Conservation (phyloP, 2,329 filamentous ascomycete species). For the Neocatenulostroma microsporum region DNA sequence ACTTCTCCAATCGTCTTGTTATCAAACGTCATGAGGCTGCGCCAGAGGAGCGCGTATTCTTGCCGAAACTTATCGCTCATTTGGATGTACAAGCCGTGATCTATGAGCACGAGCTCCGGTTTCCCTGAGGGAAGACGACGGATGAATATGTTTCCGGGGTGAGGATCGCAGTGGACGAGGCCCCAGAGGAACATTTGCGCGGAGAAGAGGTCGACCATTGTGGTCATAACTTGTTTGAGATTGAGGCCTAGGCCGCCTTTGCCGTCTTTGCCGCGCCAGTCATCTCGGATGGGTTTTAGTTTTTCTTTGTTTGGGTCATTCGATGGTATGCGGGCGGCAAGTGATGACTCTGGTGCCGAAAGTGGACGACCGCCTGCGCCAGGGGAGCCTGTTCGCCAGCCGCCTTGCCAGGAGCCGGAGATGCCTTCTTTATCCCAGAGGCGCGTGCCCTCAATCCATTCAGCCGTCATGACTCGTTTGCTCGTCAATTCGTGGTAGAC, state of each 20-base stretch:
- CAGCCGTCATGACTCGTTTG: constrained; percentile 79
- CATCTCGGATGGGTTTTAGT: constrained; percentile 71
- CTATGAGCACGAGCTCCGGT: constrained; percentile 87
- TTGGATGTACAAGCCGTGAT: constrained; percentile 92
- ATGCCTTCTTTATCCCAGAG: constrained; percentile 87
- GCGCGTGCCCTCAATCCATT: constrained; percentile 94
- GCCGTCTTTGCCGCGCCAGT: constrained; percentile 65
- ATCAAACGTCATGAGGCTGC: constrained; percentile 86
- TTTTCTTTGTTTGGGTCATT: constrained; percentile 49
- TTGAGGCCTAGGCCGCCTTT: constrained; percentile 77
- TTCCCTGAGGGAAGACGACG: constrained; percentile 73
- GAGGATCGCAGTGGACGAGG: constrained; percentile 89
- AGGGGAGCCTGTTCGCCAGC: constrained; percentile 65
- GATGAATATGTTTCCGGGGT: constrained; percentile 96
- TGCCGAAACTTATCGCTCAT: constrained; percentile 77
- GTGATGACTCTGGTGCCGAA: constrained; percentile 35
- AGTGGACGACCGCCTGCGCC: constrained; percentile 64
- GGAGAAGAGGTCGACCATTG: constrained; percentile 93
- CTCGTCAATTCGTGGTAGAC: constrained; percentile 78
- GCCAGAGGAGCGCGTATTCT: constrained; percentile 89
- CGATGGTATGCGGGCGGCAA: constrained; percentile 21
- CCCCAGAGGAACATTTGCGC: constrained; percentile 98
- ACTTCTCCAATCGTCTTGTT: constrained; percentile 68
- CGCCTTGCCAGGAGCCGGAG: constrained; percentile 68
- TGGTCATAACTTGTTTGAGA: constrained; percentile 84